Evolutionary conservation across 2,329 filamentous ascomycete species (phyloP).

Genomic region (Xylaria sp.): DNA sequence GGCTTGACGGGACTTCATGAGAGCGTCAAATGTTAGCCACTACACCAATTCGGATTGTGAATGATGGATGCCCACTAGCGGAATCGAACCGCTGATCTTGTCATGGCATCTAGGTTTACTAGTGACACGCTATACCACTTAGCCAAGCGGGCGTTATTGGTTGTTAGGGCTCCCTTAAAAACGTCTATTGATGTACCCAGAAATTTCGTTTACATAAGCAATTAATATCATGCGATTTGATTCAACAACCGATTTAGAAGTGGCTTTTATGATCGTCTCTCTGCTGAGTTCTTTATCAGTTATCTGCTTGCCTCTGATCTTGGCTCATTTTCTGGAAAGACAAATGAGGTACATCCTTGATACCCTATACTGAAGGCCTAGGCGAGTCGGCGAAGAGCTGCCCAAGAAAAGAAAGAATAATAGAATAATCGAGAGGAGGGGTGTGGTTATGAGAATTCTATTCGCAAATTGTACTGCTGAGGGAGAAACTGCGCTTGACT

Average conservation of each 20-base stretch:
- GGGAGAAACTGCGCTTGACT: neutral
- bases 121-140: constrained; percentile 37
- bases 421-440: neutral
- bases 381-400: neutral
- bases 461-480: neutral
- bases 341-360: neutral
- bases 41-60: constrained; percentile 49
- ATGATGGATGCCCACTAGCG: constrained; percentile 27
- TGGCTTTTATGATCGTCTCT: neutral
- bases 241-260: neutral
- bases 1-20: constrained; percentile 41
- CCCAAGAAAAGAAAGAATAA: too few species aligned
- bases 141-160: constrained; percentile 28
- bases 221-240: neutral
- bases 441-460: neutral
- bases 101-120: constrained; percentile 27
- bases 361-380: neutral
- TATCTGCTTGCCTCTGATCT: neutral
- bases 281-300: neutral
- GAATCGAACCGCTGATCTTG: constrained; percentile 36
- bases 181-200: neutral
- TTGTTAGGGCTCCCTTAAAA: neutral
- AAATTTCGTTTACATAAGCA: neutral
- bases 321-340: neutral
- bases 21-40: constrained; percentile 52